Percentiles rank a stretch among this genome's conserved stretches.
Conservation (phyloP, 2,329 filamentous ascomycete genomes). For the Cadophora sp. region DNA sequence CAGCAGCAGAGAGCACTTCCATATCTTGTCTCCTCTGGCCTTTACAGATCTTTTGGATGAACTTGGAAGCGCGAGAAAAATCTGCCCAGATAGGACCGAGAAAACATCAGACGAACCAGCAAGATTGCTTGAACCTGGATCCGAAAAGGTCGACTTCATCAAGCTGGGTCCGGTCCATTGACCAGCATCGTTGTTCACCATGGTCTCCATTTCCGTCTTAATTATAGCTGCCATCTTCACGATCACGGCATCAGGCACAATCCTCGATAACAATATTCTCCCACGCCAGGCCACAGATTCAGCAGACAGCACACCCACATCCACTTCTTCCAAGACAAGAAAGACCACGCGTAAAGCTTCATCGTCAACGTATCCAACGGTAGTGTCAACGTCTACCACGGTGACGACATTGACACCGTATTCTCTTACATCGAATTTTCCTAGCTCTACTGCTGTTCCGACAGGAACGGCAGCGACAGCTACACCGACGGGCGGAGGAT, state of each 20-base stretch:
- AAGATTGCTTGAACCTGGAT: neutral
- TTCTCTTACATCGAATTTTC: neutral
- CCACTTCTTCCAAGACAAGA: neutral
- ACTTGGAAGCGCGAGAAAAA: neutral
- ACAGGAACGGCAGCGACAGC: neutral
- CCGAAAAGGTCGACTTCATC: too few relatives aligned
- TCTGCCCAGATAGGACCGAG: neutral
- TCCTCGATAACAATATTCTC: neutral
- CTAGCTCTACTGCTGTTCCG: neutral
- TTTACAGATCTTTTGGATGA: neutral
- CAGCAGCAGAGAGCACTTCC: neutral
- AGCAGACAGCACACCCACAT: neutral
- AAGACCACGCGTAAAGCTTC: neutral
- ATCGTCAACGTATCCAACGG: neutral
- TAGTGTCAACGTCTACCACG: neutral
- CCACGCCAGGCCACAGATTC: neutral
- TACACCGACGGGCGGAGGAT: neutral
- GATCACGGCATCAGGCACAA: neutral
- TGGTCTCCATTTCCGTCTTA: neutral
- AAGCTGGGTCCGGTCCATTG: neutral
- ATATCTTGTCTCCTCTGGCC: neutral
- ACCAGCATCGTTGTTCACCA: neutral
- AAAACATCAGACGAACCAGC: neutral
- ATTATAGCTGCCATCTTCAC: neutral
- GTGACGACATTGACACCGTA: neutral